phyloP scores from a whole-genome alignment of 805 yeast genomes.

The Kazachstania bromeliacearum region DNA sequence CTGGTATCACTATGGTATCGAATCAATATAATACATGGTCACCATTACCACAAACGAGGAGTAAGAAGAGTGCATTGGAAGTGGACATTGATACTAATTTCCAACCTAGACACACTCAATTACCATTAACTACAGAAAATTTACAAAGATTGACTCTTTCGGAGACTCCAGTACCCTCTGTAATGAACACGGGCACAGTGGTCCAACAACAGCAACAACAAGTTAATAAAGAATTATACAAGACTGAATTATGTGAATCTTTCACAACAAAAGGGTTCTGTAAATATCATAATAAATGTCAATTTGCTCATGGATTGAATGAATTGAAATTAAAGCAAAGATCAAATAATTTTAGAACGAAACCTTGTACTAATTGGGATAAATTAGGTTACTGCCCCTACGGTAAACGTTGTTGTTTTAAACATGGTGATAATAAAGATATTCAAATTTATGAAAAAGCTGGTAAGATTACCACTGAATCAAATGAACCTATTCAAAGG shows the following conservation, averaged over 20 bases:
- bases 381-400: conserved; percentile 76
- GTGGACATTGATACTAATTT: conserved; percentile 21
- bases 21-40: too few species aligned
- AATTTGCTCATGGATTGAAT: conserved; percentile 81
- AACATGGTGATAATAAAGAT: conserved; percentile 48
- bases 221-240: conserved; percentile 62
- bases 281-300: conserved; percentile 87
- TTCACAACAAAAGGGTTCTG: conserved; percentile 62
- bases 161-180: background rate
- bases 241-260: conserved; percentile 83
- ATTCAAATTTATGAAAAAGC: conserved; percentile 23
- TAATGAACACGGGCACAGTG: background rate
- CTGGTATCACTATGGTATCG: too few species aligned
- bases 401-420: conserved; percentile 87
- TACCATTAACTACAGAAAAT: conserved; percentile 27
- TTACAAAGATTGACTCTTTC: conserved; percentile 16
- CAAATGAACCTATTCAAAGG: background rate
- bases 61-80: conserved; percentile 10
- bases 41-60: background rate
- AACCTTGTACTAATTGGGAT: conserved; percentile 83
- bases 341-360: conserved; percentile 80
- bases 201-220: conserved; percentile 5
- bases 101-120: conserved; percentile 8
- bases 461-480: conserved; percentile 8
- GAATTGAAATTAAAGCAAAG: conserved; percentile 61